Base-by-base conservation (phyloP, 1,284 basidiomycete genomes). In the Cryptococcus sp. region DNA sequence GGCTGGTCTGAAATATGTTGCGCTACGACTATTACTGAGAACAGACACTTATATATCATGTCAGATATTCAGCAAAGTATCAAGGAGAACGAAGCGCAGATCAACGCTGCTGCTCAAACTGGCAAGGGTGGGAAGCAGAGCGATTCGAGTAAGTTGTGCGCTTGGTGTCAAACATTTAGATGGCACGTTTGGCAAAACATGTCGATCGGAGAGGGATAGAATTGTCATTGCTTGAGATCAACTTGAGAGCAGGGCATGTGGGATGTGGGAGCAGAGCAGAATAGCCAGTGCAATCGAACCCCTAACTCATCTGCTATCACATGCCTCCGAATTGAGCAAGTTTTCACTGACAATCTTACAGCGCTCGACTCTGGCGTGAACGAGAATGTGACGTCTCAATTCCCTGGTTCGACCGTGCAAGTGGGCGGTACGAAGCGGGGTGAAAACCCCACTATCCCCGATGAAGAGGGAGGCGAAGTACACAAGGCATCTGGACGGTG, bases 401-500 rank as follows among this genome's bases (percentile, higher is more conserved):
- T 69, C 57, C 65, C 65, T 7, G 67, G 67, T 38, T 61, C 67
- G 11, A 65, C 63, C 15, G 67, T 69, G 13, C 67, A 69, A 46
- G 57, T 69, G 16, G 67, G 67, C 37, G 67, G 67, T 22, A 66
- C 64, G 3, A 60, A 58, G 43, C 60, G 67, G 16, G 67, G 67
- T 19, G 65, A 69, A 54, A 67, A 69, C 58, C 67, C 67, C 3
- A 50, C 58, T 10, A 65, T 69, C 40, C 67, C 67, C 3, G 59
- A 62, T 50, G 67, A 69, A 46, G 67, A 65, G 46, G 67, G 67
- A 23, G 67, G 67, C 16, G 67, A 65, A 46, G 15, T 61, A 29
- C 64, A 62, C 59, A 67, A 65, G 59, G 17, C 52, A 16, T 60
- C 67, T 45, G 67, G 67, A n/a, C 52, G 59, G 67, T 69, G 49